A percentile compares a stretch with the other conserved stretches of the same genome.
Conservation (phyloP, 441 rosid genomes). For the Bocquillonia castaneifolia region DNA sequence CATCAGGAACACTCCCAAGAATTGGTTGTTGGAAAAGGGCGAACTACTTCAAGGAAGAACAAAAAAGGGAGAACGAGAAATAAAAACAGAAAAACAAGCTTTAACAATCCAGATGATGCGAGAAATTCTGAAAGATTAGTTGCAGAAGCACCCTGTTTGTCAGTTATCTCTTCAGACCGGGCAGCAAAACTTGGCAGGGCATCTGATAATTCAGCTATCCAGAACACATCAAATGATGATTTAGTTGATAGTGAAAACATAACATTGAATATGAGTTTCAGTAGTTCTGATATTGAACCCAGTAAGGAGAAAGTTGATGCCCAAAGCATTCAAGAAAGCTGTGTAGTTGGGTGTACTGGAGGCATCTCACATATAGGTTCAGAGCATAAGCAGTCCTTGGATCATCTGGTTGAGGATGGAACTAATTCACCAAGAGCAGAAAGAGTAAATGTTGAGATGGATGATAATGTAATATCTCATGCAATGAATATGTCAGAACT, state of each 20-base stretch:
- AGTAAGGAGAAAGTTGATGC: conserved; percentile 29
- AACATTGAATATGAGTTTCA: conserved; percentile 24
- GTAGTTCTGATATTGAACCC: conserved; percentile 37
- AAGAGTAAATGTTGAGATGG: conserved; percentile 27
- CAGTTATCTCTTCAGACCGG: conserved; percentile 33
- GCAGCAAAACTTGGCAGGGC: conserved; percentile 24
- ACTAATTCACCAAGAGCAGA: conserved; percentile 24
- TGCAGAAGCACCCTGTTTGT: conserved; percentile 30
- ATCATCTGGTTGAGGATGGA: conserved; percentile 19
- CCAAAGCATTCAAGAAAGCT: conserved; percentile 33
- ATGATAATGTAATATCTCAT: conserved; percentile 28
- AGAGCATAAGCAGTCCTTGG: conserved; percentile 18
- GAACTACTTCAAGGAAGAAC: conserved; percentile 49
- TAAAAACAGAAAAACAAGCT: conserved; percentile 42
- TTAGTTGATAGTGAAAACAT: conserved; percentile 18
- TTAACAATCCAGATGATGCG: conserved; percentile 33
- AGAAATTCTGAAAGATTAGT: conserved; percentile 34
- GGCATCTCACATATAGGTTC: conserved; percentile 16
- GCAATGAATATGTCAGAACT: conserved; percentile 26
- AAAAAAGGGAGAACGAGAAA: conserved; percentile 62
- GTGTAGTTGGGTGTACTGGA: conserved; percentile 30
- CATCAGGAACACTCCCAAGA: conserved; percentile 64
- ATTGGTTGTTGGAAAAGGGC: conserved; percentile 44
- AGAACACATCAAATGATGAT: conserved; percentile 26
- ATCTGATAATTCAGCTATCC: conserved; percentile 24